A percentile compares a stretch with the other conserved stretches of the same genome.
Conservation (phyloP, 768 basidiomycete genomes). For the Tricholoma furcatifolium region DNA sequence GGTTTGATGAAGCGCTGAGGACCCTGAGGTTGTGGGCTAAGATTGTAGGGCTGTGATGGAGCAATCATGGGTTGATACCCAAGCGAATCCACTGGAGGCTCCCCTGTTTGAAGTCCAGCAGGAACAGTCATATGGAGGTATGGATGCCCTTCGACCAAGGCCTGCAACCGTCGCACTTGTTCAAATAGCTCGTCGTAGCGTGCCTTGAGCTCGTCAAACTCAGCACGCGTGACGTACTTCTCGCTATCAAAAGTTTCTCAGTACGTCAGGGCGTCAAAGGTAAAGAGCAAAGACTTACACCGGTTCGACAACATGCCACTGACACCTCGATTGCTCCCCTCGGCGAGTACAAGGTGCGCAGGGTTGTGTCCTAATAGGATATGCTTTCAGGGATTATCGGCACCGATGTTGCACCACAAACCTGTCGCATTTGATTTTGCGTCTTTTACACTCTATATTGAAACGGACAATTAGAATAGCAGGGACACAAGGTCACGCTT, state of each 20-base stretch:
- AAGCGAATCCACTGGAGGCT: constrained; percentile 25
- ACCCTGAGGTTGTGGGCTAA: constrained; percentile 22
- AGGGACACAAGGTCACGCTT: background rate
- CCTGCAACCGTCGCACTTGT: constrained; percentile 48
- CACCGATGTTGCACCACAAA: constrained; percentile 25
- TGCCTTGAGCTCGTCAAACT: constrained; percentile 73
- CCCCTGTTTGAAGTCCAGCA: constrained; percentile 24
- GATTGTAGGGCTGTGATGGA: constrained; percentile 30
- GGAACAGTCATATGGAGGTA: constrained; percentile 33
- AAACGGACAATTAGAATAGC: constrained; percentile 22
- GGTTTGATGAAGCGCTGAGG: constrained; percentile 26
- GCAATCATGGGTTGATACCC: constrained; percentile 35
- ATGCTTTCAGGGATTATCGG: constrained; percentile 11
- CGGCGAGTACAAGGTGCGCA: constrained; percentile 80
- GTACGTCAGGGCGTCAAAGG: constrained; percentile 12
- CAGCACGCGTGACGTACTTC: constrained; percentile 76
- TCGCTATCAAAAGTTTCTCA: constrained; percentile 42
- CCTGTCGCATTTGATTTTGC: constrained; percentile 90
- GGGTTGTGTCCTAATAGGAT: constrained; percentile 59
- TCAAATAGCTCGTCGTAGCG: constrained; percentile 62
- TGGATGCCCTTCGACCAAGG: constrained; percentile 20
- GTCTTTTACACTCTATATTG: constrained; percentile 72
- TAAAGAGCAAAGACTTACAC: constrained; percentile 50
- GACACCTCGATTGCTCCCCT: constrained; percentile 78
- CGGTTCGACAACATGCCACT: constrained; percentile 82